A percentile compares a stretch with the other conserved stretches of the same genome.
Conservation (phyloP, 345 rosid genomes). For the Punica granatum region DNA sequence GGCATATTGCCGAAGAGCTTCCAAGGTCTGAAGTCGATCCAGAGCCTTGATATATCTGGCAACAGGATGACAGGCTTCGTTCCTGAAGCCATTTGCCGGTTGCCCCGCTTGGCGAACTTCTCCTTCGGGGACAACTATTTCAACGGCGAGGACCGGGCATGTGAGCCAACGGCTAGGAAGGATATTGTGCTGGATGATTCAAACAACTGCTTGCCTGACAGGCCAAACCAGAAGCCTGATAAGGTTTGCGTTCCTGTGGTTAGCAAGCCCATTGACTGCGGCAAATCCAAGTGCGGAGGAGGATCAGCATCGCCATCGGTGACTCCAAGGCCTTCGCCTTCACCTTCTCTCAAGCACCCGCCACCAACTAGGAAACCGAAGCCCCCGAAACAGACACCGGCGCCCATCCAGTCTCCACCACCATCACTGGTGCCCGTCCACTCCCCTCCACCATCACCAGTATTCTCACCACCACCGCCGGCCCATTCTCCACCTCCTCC, state of each 20-base stretch:
- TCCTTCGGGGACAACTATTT: constrained; percentile 45
- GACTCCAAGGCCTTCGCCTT: constrained; percentile 7
- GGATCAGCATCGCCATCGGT: background rate
- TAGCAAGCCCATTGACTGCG: constrained; percentile 46
- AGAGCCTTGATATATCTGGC: constrained; percentile 7
- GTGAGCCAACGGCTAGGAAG: constrained; percentile 26
- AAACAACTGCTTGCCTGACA: constrained; percentile 37
- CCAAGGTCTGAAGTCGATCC: background rate
- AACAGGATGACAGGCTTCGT: constrained; percentile 37
- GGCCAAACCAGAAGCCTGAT: constrained; percentile 35
- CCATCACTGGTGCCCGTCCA: constrained; percentile 9
- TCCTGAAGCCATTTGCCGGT: constrained; percentile 30
- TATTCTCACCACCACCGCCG: constrained; percentile 5
- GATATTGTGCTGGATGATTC: constrained; percentile 31
- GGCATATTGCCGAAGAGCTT: constrained; percentile 40
- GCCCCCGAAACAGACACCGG: constrained; percentile 11
- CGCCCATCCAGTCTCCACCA: constrained; percentile 10
- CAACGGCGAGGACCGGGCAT: constrained; percentile 39
- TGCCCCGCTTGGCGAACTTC: constrained; percentile 39
- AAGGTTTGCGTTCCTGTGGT: constrained; percentile 37
- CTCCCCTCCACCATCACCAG: constrained; percentile 9
- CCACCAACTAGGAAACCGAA: constrained; percentile 10
- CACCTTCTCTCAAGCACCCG: constrained; percentile 11
- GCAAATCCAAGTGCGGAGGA: constrained; percentile 36
- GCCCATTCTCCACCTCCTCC: constrained; percentile 12